Base-by-base conservation (phyloP, 192 early-diverging fungal genomes). In the Coemansia sp. region DNA sequence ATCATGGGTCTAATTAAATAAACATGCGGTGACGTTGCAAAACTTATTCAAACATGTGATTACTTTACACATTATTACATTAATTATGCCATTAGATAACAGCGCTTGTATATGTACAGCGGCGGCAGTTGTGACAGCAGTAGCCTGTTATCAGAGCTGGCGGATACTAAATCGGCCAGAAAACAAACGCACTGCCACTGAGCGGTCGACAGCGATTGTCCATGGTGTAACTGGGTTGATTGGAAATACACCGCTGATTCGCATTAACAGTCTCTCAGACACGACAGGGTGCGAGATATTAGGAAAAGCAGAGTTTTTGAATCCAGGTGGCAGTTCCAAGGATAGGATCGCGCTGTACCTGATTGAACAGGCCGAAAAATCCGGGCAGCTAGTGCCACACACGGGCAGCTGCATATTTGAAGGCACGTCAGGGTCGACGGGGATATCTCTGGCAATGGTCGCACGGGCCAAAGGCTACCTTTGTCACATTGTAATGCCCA, bases 401-500 rank as follows among this genome's bases (percentile, higher is more conserved):
- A 86, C 84, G 12, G 88, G 86, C 25, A 87, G 84, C 34, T 89
- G 89, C 10, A 87, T 98, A 21, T 94, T 94, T 71, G 97, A 98
- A 62, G 95, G 95, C 26, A 99, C 97, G 0, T 93, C 94, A 10
- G 97, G 97, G 5, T 93, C 90, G 2, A 99, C 97, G 1, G 97
- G 97, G 3, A 96, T 99, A 31, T 93, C 95, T 3, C 83, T 99
- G 34, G 96, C 97, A 3, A 89, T 91, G 79, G 89, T 98, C 40
- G 87, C 91, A 14, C 84, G 87, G 14, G 95, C 96, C 1, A 88
- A 87, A 34, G 96, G 97, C 10, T 98, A 99, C 72, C 78, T 84
- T 47, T 93, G 92, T 69, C 92, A 94, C 76, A 97, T 99, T 51
- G 90, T 98, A 9, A 93, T 99, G 92, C 96, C 95, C 11, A 93